Evolutionary conservation across 129 eudicot genomes (phyloP), one percentile per base, ranked within the genome.

Genomic region (Pulicaria dysenterica): DNA sequence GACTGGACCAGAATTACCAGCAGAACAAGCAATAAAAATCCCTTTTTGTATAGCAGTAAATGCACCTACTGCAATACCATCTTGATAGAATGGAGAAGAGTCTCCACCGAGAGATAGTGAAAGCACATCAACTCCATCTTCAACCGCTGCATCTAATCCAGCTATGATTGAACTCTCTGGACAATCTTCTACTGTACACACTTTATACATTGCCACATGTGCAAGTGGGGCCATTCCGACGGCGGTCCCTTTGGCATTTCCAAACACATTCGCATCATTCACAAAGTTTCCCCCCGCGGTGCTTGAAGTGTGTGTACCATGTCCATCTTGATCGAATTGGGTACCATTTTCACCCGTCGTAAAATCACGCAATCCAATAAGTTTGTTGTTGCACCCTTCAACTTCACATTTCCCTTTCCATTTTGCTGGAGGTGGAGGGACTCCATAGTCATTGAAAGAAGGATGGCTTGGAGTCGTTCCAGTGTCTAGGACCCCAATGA

Each of bases 321-420:
- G 96, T 14, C 96, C 93, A 3, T 80, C 72, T 0, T 40, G 73
- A 64, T 89, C 91, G 14, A 64, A n/a, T 8, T 73, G 85, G 0
- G 80, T 44, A 24, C 17, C 78, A 0, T 54, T 4, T 3, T 38
- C 61, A 42, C 58, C 82, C 6, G 16, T 24, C 12, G 76, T 36
- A 7, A 85, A 75, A 41, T 74, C 46, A 19, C 88, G 54, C 13
- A 87, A 83, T 3, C 96, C 96, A 10, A 86, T 82, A 46, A 89
- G 60, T 38, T 89, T 89, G 24, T 86, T 89, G 68, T 89, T 89
- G 68, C 96, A 89, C 6, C 64, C 83, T 11, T 10, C 70, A 49
- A 85, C 65, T 4, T 87, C 87, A 53, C 91, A 90, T 69, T 77
- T 74, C 10, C 93, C 94, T 58, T 87, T 90, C 96, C 96, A 90